Base-by-base conservation (phyloP, 805 yeast genomes). In the Teunomyces kruisii region DNA sequence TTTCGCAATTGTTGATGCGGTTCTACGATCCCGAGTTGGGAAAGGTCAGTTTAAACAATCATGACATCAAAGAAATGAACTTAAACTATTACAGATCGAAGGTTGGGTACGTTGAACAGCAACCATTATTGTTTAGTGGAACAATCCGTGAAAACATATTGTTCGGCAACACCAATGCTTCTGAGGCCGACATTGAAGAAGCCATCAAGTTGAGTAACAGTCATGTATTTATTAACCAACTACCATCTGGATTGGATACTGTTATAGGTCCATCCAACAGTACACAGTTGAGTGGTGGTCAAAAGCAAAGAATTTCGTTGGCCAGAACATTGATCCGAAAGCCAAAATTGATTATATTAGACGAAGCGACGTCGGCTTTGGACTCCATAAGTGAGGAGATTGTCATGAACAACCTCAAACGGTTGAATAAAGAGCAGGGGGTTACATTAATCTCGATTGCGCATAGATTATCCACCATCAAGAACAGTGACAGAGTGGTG, bases 351-450 rank as follows among this genome's bases (percentile, higher is more conserved):
- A 68, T 92, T 46, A 81, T 92, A 27, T 68, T 92, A 47, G 98
- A 92, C 62, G 98, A 92, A 62, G 96, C 97, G 10, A 92, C 98
- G 0, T 87, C 96, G 28, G 97, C 97, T 0, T 70, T 92, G 42
- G 98, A 92, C 59, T 81, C 95, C 9, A 87, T 86, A 44, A 84
- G 91, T 54, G 98, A 92, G 59, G 84, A 86, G 54, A 79, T 88
- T 3, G 95, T 92, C 32, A 88, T 89, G 61, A 78, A 77, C 41
- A 88, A 95, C 7, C 68, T 92, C 48, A 60, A 70, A 26, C 63
- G 74, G 40, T 73, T 94, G 48, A 74, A 78, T 50, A 57, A 62
- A 19, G 73, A 80, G 16, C 81, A 84, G 12, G 66, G 79, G 30
- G 55, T 65, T 9, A 90, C 97, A 1, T 81, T 91, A 2, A 86